Base-by-base conservation (phyloP, 1,139 yeast genomes). In the Blastobotrys malaysiensis region DNA sequence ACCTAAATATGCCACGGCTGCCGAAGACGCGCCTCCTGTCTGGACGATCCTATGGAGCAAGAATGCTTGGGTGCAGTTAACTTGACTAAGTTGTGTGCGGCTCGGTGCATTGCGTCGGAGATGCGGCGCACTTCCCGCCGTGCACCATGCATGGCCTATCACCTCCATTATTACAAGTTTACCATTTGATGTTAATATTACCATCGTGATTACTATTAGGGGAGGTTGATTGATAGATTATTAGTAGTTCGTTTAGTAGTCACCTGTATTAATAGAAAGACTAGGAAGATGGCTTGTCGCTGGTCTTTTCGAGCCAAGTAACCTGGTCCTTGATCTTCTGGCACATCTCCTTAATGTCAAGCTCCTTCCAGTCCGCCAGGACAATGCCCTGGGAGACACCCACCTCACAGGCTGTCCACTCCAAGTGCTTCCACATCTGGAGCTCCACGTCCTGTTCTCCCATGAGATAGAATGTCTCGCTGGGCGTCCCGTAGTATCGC, bases 391-490 rank as follows among this genome's bases (percentile, higher is more conserved):
- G 48, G 45, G 57, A 55, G 24, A 56, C 43, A 0, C 57, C 61
- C 56, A 77, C 63, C 45, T 81, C 83, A 66, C 90, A 84, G 19
- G 83, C 70, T 52, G 82, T 71, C 61, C 77, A 75, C 53, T 77
- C 72, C 84, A 82, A 81, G 55, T 80, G 78, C 54, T 74, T 69
- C 87, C 88, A 84, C 63, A 81, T 83, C 9, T 75, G 74, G 46
- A 77, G 69, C 64, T 84, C 89, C 60, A 83, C 80, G 65, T 84
- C 89, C 59, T 75, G 52, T 22, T 45, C 44, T 26, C 54, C 61
- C 13, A 64, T 61, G 39, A 60, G 56, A 26, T 60, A 60, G 59
- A 75, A 26, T 18, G 53, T 57, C 19, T 54, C 77, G 73, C 82
- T 78, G 1, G 82, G 82, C 9, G 79, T 75, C 1, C 86, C 86